These are phyloP conservation scores for Paraphoma sp. DNA, from an alignment of 2,329 filamentous ascomycete genomes.

Conservation along the genomic window DNA sequence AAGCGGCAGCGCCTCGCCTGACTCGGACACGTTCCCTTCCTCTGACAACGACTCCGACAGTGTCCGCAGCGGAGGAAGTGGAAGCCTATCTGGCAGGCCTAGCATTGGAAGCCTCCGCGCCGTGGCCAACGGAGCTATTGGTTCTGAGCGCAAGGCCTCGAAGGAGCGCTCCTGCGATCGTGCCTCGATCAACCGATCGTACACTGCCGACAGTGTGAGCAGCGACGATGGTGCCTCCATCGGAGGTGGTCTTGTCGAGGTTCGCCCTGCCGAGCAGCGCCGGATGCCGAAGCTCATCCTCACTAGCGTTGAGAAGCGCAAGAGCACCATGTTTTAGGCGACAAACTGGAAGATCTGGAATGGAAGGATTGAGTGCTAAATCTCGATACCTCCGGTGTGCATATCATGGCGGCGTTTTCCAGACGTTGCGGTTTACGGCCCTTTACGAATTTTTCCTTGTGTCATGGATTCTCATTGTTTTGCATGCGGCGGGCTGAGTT, in stretches of 20 bases:
- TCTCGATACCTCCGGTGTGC: slow-evolving; percentile 35
- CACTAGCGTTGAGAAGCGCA: slow-evolving; percentile 89
- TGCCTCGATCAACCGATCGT: slow-evolving; percentile 49
- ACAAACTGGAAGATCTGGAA: slow-evolving; percentile 18
- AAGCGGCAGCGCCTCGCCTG: slow-evolving; percentile 82
- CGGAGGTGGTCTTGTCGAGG: slow-evolving; percentile 62
- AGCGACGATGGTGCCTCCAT: slow-evolving; percentile 65
- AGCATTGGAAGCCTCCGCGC: slow-evolving; percentile 78
- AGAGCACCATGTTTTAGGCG: slow-evolving; percentile 68
- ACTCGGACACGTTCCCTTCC: slow-evolving; percentile 81
- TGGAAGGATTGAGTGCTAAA: slow-evolving; percentile 6
- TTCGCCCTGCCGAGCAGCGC: slow-evolving; percentile 64
- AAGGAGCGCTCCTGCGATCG: slow-evolving; percentile 47
- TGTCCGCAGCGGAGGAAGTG: slow-evolving; percentile 70
- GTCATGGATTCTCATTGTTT: slow-evolving; percentile 22
- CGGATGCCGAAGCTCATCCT: slow-evolving; percentile 87
- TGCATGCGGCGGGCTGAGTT: slow-evolving; percentile 29
- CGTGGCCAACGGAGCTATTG: slow-evolving; percentile 82
- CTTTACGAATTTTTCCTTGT: slow-evolving; percentile 44
- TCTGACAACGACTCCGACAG: slow-evolving; percentile 67
- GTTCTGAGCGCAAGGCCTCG: slow-evolving; percentile 76
- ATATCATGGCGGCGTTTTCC: slow-evolving; percentile 41
- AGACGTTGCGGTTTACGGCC: slow-evolving; percentile 42
- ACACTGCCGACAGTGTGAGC: slow-evolving; percentile 69
- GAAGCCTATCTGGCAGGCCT: slow-evolving; percentile 78